phyloP scores from a whole-genome alignment of 2,329 filamentous ascomycete genomes.

The Emergomyces orientalis region DNA sequence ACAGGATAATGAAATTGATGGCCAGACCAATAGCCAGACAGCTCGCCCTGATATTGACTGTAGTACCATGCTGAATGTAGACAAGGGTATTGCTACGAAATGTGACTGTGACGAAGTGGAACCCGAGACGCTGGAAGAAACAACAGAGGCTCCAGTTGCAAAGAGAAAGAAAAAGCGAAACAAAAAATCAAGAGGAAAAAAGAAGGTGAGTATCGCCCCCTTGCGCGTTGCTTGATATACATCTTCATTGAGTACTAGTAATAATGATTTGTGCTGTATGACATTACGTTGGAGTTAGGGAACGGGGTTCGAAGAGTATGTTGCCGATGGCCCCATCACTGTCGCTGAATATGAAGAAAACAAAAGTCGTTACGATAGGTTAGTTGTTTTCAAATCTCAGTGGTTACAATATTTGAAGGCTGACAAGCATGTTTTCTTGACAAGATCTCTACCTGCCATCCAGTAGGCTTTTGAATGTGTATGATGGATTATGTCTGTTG shows the following conservation, averaged over 20 bases:
- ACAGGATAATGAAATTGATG: not conserved
- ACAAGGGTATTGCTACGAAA: not conserved
- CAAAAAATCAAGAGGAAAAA: conserved; percentile 30
- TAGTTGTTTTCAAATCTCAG: conserved; percentile 27
- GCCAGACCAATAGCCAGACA: not conserved
- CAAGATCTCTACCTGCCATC: conserved; percentile 45
- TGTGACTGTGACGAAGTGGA: conserved; percentile 5
- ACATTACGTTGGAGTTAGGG: conserved; percentile 25
- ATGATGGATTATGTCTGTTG: not conserved
- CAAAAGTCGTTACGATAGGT: conserved; percentile 57
- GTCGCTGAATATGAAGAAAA: conserved; percentile 59
- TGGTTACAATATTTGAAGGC: not conserved
- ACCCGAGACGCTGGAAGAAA: not conserved
- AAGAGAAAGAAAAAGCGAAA: conserved; percentile 28
- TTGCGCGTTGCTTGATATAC: not conserved
- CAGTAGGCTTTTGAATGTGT: conserved; percentile 40
- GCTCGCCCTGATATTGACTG: not conserved
- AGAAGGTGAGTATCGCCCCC: conserved; percentile 1
- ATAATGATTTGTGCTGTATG: not conserved
- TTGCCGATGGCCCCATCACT: conserved; percentile 68
- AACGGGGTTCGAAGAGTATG: conserved; percentile 72
- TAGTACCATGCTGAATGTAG: not conserved
- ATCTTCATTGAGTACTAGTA: not conserved
- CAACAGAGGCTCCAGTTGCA: not conserved
- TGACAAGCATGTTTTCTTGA: not conserved